Base-by-base conservation (phyloP, 768 basidiomycete species). In the Mycena galericulata region DNA sequence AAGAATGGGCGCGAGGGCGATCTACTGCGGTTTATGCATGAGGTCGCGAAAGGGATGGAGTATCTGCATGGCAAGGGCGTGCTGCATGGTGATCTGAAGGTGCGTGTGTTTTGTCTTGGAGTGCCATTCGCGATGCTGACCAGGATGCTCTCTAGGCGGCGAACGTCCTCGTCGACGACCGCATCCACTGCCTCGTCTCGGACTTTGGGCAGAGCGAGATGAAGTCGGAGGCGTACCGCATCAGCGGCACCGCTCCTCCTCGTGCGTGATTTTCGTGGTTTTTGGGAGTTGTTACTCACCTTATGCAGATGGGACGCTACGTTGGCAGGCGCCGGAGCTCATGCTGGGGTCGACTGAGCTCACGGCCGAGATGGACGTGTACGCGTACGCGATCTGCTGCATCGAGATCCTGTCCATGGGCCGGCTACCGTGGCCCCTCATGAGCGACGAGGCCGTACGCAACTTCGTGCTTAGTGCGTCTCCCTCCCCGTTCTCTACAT, bases 151-250 rank as follows among this genome's bases (percentile, higher is more conserved):
- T 46, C 9, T 50, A 87, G 91, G 92, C 87, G 3, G 84, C 90
- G 2, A 96, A 96, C 74, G 87, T 95, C 18, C 86, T 96, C 2
- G 88, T 96, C 17, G 88, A 91, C 70, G 89, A 93, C 67, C 77
- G 83, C 1, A 83, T 86, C 2, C 86, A 81, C 50, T 95, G 93
- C 65, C 84, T 95, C 43, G 88, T 96, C 45, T 88, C 92, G 30
- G 93, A 95, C 75, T 96, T 96, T 76, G 93, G 92, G 0, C 91
- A 95, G 76, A 91, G 88, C 71, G 90, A 92, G 77, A 89, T 95
- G 82, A 92, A 90, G 79, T 87, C 84, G 18, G 92, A 95, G 75
- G 89, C 87, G 5, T 89, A 84, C 71, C 83, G 87, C 34, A 81
- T 92, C 3, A 91, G 87, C 61, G 88, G 88, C 12, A 80, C 80